These are phyloP conservation scores for Zygosaccharomyces sapae DNA, from an alignment of 1,139 yeast genomes.

Conservation along the genomic window DNA sequence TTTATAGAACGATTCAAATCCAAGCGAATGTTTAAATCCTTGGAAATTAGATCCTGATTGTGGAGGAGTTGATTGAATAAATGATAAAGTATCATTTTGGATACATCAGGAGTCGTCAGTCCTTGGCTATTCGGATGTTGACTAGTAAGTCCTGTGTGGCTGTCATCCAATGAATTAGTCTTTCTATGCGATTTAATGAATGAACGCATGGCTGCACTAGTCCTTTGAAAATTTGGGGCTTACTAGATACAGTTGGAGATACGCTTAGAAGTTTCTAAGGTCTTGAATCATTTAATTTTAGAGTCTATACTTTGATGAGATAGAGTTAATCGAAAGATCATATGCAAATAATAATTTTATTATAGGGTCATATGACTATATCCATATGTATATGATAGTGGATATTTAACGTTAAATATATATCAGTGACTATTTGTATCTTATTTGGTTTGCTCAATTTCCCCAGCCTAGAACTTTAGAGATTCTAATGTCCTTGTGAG, in stretches of 20 bases:
- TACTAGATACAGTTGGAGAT: not conserved
- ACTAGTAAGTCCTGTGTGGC: conserved; percentile 13
- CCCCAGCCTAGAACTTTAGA: conserved; percentile 53
- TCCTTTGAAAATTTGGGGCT: not conserved
- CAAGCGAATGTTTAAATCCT: conserved; percentile 25
- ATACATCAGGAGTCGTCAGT: conserved; percentile 21
- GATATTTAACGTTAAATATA: not conserved
- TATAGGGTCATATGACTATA: conserved; percentile 4
- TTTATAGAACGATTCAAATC: conserved; percentile 33
- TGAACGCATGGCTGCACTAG: conserved; percentile 33
- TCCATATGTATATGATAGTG: not conserved
- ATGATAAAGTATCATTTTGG: conserved; percentile 20
- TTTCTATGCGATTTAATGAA: conserved; percentile 39
- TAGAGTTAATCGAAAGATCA: no score
- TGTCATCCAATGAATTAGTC: conserved; percentile 34
- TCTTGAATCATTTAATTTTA: not conserved
- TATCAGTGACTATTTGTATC: no score
- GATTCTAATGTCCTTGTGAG: conserved; percentile 61
- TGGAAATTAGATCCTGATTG: conserved; percentile 10
- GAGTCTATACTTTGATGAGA: no score
- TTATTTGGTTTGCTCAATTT: no score
- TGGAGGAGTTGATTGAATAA: conserved; percentile 22
- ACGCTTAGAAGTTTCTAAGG: not conserved
- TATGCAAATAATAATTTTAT: not conserved
- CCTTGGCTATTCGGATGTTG: conserved; percentile 15